Evolutionary conservation across 306 rosid genomes (phyloP).

Genomic region (Gleditsia sinensis): DNA sequence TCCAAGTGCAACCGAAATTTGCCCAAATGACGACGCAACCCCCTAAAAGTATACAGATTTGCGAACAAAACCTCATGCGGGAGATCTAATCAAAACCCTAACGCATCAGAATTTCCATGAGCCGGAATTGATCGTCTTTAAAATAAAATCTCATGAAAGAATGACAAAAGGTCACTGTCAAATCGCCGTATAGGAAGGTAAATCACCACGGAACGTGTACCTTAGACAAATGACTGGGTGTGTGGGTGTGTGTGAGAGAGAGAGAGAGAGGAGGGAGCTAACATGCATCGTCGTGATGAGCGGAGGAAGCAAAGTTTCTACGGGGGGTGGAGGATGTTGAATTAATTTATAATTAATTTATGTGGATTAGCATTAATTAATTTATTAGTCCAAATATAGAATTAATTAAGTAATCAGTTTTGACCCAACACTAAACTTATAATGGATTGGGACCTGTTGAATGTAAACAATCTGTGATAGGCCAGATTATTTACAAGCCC

Average conservation of each 20-base stretch:
- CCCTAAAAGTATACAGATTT: neutral
- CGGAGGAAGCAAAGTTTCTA: conserved; percentile 71
- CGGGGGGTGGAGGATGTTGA: conserved; percentile 51
- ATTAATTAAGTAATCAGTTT: too few relatives aligned
- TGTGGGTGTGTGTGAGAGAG: neutral
- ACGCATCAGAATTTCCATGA: neutral
- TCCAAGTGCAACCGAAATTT: neutral
- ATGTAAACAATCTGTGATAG: too few relatives aligned
- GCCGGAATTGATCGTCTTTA: neutral
- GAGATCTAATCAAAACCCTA: conserved; percentile 32
- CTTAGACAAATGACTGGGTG: neutral
- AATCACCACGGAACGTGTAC: neutral
- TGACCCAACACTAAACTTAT: too few relatives aligned
- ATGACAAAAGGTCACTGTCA: neutral
- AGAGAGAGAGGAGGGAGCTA: neutral
- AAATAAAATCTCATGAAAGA: neutral
- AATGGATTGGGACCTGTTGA: too few relatives aligned
- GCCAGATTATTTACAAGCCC: too few relatives aligned
- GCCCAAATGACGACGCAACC: neutral
- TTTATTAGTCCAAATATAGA: too few relatives aligned
- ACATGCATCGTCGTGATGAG: conserved; percentile 85
- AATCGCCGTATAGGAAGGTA: neutral
- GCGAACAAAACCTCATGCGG: neutral
- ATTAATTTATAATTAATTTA: too few relatives aligned
- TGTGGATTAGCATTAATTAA: too few relatives aligned